These are phyloP conservation scores for Ophiocordyceps camponoti-leonardi DNA, from an alignment of 2,329 filamentous ascomycete species.

Conservation along the genomic window DNA sequence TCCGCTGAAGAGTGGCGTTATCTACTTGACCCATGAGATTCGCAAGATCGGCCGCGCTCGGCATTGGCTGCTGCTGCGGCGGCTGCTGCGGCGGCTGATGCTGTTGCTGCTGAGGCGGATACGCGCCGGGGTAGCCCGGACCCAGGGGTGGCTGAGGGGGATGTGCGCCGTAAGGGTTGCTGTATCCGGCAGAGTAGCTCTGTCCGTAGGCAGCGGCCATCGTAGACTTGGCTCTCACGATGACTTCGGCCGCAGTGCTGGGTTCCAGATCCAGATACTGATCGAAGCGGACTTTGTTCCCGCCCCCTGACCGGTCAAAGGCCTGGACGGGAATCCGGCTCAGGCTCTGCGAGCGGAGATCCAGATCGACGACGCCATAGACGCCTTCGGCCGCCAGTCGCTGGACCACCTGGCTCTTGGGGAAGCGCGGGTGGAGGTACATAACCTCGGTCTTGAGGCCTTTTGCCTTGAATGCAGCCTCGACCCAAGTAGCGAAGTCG, in stretches of 20 bases:
- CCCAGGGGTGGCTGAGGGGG: constrained; percentile 7
- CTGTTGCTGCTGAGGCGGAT: constrained; percentile 15
- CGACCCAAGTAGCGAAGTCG: constrained; percentile 70
- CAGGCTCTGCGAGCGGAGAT: constrained; percentile 47
- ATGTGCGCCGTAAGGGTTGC: constrained; percentile 15
- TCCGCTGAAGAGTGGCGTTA: constrained; percentile 49
- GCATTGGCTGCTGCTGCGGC: constrained; percentile 8
- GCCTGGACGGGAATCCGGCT: constrained; percentile 68
- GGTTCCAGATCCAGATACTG: constrained; percentile 77
- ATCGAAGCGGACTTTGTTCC: constrained; percentile 63
- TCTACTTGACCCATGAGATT: constrained; percentile 53
- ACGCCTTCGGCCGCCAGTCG: constrained; percentile 81
- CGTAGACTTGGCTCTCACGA: constrained; percentile 48
- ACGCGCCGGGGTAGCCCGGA: constrained; percentile 12
- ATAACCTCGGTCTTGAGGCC: constrained; percentile 64
- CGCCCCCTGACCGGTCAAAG: constrained; percentile 65
- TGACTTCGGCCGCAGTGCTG: constrained; percentile 61
- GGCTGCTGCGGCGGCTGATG: constrained; percentile 15
- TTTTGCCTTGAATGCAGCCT: constrained; percentile 54
- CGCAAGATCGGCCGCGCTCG: constrained; percentile 33
- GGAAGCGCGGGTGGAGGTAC: constrained; percentile 59
- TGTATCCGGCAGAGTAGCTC: constrained; percentile 11
- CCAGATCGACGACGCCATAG: constrained; percentile 64
- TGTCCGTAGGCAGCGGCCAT: constrained; percentile 13
- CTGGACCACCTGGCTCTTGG: constrained; percentile 63